phyloP scores from a whole-genome alignment of 1,139 yeast species.

The Scheffersomyces illinoinensis region DNA sequence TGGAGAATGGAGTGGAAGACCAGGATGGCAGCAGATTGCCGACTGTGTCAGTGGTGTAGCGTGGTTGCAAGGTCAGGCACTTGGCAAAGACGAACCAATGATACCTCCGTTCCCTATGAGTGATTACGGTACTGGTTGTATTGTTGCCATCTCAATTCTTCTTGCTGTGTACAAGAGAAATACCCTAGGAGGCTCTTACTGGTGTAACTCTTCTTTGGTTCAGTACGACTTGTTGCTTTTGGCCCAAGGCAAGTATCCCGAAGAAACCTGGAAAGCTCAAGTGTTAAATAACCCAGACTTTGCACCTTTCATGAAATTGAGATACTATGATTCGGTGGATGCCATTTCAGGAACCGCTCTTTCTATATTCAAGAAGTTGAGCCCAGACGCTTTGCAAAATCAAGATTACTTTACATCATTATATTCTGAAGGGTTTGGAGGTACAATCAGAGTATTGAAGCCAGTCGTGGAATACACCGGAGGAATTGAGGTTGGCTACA shows the following conservation, averaged over 20 bases:
- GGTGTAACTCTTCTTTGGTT: constrained; percentile 29
- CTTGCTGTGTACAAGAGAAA: constrained; percentile 26
- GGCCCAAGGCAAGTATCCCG: constrained; percentile 26
- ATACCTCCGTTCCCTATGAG: constrained; percentile 37
- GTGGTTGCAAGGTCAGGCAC: constrained; percentile 28
- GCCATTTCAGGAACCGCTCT: constrained; percentile 26
- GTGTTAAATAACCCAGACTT: constrained; percentile 15
- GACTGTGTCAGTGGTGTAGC: constrained; percentile 35
- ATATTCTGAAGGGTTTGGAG: constrained; percentile 24
- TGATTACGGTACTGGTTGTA: constrained; percentile 35
- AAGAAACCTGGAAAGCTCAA: constrained; percentile 19
- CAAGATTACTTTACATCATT: constrained; percentile 20
- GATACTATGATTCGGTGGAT: constrained; percentile 32
- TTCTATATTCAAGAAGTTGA: constrained; percentile 17
- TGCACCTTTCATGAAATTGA: constrained; percentile 15
- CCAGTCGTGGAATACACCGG: constrained; percentile 25
- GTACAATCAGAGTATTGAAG: constrained; percentile 23
- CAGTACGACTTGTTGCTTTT: constrained; percentile 30
- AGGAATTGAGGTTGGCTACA: constrained; percentile 22
- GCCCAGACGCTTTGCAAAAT: constrained; percentile 18
- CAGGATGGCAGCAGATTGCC: constrained; percentile 41
- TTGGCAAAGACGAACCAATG: constrained; percentile 32
- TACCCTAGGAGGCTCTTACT: constrained; percentile 28
- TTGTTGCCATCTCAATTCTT: constrained; percentile 31
- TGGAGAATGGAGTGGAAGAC: constrained; percentile 28